These are phyloP conservation scores for Solioccasus polychromus DNA, from an alignment of 768 basidiomycete species.

Conservation along the genomic window DNA sequence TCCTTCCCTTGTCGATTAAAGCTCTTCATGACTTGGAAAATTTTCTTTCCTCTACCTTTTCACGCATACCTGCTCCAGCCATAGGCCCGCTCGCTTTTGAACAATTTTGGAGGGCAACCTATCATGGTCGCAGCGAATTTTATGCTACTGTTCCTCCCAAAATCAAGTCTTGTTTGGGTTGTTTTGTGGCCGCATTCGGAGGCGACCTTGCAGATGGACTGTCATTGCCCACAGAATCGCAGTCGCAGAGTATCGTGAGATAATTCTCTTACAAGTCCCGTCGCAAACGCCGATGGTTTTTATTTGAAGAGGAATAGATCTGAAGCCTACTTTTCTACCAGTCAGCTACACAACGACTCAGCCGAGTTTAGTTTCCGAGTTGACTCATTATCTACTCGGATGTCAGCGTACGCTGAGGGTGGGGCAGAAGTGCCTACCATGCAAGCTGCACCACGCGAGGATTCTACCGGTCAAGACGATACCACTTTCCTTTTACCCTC, in stretches of 20 bases:
- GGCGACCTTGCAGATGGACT: constrained; percentile 47
- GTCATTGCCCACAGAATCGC: constrained; percentile 36
- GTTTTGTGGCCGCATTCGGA: constrained; percentile 45
- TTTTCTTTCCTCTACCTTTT: constrained; percentile 53
- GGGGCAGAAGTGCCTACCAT: background rate
- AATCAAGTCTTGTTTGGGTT: constrained; percentile 44
- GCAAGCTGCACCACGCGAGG: background rate
- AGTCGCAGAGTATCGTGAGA: constrained; percentile 33
- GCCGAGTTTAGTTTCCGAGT: constrained; percentile 20
- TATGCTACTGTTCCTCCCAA: constrained; percentile 38
- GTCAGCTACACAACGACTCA: constrained; percentile 8
- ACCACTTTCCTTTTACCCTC: constrained; percentile 8
- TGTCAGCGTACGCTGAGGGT: background rate
- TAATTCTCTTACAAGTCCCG: constrained; percentile 10
- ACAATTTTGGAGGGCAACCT: constrained; percentile 57
- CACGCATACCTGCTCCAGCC: constrained; percentile 43
- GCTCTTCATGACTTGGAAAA: constrained; percentile 40
- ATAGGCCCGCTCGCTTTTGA: constrained; percentile 52
- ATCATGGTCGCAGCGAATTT: constrained; percentile 41
- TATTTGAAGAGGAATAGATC: constrained; percentile 15
- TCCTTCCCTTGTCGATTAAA: constrained; percentile 38
- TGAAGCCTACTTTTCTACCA: background rate
- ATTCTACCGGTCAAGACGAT: constrained; percentile 5
- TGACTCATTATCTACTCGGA: constrained; percentile 4
- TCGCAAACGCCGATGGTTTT: constrained; percentile 10